Evolutionary conservation across 441 rosid genomes (phyloP).

Genomic region (Mallotus japonicus): DNA sequence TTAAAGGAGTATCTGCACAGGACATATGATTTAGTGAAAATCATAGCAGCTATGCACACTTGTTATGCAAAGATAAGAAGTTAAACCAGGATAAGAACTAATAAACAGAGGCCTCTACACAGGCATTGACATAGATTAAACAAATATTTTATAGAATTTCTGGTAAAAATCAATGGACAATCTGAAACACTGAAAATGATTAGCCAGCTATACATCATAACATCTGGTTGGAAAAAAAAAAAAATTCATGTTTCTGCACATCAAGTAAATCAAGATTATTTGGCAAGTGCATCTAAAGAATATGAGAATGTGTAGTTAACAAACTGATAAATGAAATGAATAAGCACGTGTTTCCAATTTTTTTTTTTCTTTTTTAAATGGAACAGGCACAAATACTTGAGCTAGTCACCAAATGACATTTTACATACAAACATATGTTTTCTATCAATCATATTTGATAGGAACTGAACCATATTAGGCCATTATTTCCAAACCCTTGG

Average conservation of each 20-base stretch:
- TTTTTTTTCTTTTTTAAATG: background rate
- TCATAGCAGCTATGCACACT: background rate
- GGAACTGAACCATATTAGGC: background rate
- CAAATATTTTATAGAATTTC: background rate
- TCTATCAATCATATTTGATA: background rate
- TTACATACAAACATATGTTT: too few species aligned
- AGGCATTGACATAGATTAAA: background rate
- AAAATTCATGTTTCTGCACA: background rate
- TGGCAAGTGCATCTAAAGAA: background rate
- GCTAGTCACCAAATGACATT: background rate
- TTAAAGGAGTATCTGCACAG: constrained; percentile 64
- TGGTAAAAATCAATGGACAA: background rate
- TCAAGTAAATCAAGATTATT: background rate
- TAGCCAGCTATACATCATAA: too few species aligned
- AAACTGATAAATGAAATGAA: background rate
- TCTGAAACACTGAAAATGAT: too few species aligned
- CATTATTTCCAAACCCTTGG: background rate
- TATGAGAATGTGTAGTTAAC: background rate
- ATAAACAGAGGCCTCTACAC: background rate
- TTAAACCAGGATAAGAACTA: background rate
- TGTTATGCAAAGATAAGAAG: background rate
- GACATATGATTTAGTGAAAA: constrained; percentile 14
- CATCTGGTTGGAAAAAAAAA: too few species aligned
- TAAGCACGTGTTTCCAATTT: background rate
- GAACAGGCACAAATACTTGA: background rate